Percentiles rank a stretch among this genome's conserved stretches.
phyloP scores from a whole-genome alignment of 176 grass and related monocot genomes.

The barley (Hordeum vulgare) region MorexV3_pseudomolecules_assembly NC_058520.1:560912198-560912697 shows the following conservation, averaged over 20 bases:
- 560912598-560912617: neutral
- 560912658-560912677: slow-evolving; percentile 88
- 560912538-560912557: neutral
- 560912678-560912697: slow-evolving; percentile 75
- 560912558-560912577: neutral
- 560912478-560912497: neutral
- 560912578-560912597: neutral
- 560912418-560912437: neutral
- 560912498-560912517: neutral
- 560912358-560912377: no score
- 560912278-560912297: no score
- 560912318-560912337: no score
- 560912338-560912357: no score
- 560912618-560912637: slow-evolving; percentile 80
- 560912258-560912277: no score
- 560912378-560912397: no score
- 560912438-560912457: neutral
- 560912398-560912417: no score
- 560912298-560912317: no score
- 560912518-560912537: slow-evolving; percentile 3
- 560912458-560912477: neutral
- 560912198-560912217: no score
- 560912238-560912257: no score
- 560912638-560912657: slow-evolving; percentile 69
- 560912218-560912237: no score